phyloP scores from a whole-genome alignment of 2,329 filamentous ascomycete genomes.

The Teratosphaeria viscida region DNA sequence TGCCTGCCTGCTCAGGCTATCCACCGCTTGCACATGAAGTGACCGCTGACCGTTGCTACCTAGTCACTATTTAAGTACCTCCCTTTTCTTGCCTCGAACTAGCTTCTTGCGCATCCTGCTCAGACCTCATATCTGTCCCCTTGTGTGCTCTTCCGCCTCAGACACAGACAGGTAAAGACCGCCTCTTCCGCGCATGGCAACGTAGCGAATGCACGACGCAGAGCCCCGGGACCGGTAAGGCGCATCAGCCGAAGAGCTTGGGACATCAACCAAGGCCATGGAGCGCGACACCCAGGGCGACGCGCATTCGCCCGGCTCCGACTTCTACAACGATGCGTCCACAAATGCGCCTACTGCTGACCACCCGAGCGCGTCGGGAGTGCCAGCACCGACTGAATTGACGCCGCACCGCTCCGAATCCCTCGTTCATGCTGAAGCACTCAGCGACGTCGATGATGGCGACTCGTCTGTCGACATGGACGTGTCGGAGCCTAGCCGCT shows the following conservation, averaged over 20 bases:
- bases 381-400: not conserved
- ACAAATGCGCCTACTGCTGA: not conserved
- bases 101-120: not conserved
- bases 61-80: not conserved
- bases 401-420: not conserved
- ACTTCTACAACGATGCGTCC: not conserved
- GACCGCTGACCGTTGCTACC: not conserved
- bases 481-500: constrained; percentile 15
- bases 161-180: not conserved
- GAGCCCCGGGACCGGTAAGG: not conserved
- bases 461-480: constrained; percentile 21
- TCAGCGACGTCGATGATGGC: constrained; percentile 5
- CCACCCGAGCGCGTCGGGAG: not conserved
- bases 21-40: not conserved
- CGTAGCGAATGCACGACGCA: not conserved
- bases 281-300: not conserved
- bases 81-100: not conserved
- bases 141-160: not conserved
- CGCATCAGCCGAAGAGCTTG: not conserved
- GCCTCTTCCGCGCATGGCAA: not conserved
- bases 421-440: not conserved
- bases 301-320: not conserved
- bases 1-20: not conserved
- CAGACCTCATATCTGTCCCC: not conserved
- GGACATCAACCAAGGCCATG: not conserved